Conservation (phyloP, 345 rosid genomes). For the Hevea brasiliensis region DNA sequence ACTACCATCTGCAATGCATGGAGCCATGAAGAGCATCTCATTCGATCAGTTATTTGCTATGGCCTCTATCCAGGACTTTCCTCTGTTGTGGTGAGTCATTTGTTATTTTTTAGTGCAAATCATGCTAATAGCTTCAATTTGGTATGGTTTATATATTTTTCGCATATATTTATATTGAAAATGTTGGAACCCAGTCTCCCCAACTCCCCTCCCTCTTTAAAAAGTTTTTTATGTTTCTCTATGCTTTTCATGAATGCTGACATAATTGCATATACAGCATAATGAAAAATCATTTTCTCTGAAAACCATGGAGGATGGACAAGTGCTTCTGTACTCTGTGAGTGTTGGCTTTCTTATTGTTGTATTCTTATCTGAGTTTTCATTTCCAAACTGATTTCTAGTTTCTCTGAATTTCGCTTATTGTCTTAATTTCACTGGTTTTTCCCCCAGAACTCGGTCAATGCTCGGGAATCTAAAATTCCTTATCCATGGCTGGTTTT, state of each 20-base stretch:
- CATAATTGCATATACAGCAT: conserved; percentile 43
- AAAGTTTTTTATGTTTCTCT: not conserved
- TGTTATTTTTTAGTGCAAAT: conserved; percentile 10
- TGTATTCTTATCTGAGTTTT: not conserved
- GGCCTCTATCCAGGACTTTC: conserved; percentile 88
- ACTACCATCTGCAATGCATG: conserved; percentile 46
- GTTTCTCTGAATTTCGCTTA: not conserved
- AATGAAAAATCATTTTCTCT: conserved; percentile 76
- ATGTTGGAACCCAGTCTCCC: too few species aligned
- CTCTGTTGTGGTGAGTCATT: conserved; percentile 76
- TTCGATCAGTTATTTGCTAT: conserved; percentile 80
- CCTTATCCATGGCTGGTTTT: conserved; percentile 91
- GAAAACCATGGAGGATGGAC: conserved; percentile 98
- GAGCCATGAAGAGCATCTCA: conserved; percentile 57
- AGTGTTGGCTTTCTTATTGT: conserved; percentile 27
- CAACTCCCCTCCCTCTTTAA: not conserved
- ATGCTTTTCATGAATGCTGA: conserved; percentile 21
- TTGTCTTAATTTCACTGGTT: conserved; percentile 7
- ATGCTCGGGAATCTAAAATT: conserved; percentile 69
- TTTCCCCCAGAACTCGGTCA: conserved; percentile 68
- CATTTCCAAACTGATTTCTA: not conserved
- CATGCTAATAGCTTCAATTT: not conserved
- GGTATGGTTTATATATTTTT: not conserved
- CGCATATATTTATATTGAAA: not conserved
- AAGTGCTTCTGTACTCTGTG: conserved; percentile 79